Conservation (phyloP, 2,329 filamentous ascomycete species). For the Curvularia verruculosa region DNA sequence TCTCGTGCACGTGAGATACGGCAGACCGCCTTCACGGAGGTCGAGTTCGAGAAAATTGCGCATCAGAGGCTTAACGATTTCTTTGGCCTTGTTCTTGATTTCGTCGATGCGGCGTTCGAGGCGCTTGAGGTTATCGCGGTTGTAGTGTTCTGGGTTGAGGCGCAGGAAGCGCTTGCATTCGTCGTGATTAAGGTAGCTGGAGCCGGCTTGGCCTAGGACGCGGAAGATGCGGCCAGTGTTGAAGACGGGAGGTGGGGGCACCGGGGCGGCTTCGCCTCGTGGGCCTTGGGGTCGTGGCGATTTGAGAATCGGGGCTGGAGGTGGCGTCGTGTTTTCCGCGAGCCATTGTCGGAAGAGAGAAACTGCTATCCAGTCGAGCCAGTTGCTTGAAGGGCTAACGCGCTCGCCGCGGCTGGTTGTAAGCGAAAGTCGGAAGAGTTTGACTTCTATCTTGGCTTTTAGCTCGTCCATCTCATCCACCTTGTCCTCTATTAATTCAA, state of each 20-base stretch:
- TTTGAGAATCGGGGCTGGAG: slow-evolving; percentile 61
- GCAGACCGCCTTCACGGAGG: slow-evolving; percentile 60
- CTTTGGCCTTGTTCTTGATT: slow-evolving; percentile 81
- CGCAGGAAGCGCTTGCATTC: slow-evolving; percentile 92
- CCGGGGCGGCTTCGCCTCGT: slow-evolving; percentile 26
- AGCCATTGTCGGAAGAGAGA: slow-evolving; percentile 92
- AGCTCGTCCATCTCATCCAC: slow-evolving; percentile 88
- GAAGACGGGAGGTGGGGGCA: slow-evolving; percentile 54
- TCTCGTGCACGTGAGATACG: slow-evolving; percentile 69
- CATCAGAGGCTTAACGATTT: slow-evolving; percentile 85
- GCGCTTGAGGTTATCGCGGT: slow-evolving; percentile 79
- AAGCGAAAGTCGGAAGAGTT: slow-evolving; percentile 80
- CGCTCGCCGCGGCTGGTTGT: slow-evolving; percentile 81
- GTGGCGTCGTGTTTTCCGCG: slow-evolving; percentile 83
- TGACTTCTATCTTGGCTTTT: slow-evolving; percentile 78
- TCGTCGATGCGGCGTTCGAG: slow-evolving; percentile 91
- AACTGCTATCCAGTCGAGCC: slow-evolving; percentile 88
- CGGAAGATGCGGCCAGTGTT: slow-evolving; percentile 77
- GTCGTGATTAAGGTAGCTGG: slow-evolving; percentile 77
- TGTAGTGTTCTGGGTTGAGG: slow-evolving; percentile 80
- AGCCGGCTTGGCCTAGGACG: slow-evolving; percentile 69
- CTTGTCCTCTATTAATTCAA: slow-evolving; percentile 94
- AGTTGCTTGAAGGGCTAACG: slow-evolving; percentile 77
- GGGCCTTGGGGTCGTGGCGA: slow-evolving; percentile 48
- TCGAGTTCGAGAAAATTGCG: slow-evolving; percentile 84